These are phyloP conservation scores for Mortierella sp. DNA, from an alignment of 371 early-diverging fungal genomes.

Conservation along the genomic window DNA sequence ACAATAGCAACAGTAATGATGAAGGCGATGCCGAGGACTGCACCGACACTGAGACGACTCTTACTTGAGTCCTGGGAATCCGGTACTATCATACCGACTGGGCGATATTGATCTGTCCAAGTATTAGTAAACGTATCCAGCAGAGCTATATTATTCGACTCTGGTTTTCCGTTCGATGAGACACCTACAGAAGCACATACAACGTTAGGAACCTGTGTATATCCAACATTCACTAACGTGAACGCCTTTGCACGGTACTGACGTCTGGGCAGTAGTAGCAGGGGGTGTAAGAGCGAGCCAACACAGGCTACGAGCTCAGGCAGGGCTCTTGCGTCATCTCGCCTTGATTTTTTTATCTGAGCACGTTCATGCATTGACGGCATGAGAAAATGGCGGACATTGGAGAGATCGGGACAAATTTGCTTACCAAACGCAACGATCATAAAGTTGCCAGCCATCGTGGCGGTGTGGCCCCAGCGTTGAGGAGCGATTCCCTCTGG, in stretches of 20 bases:
- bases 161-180: conserved; percentile 11
- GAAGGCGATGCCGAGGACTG: conserved; percentile 44
- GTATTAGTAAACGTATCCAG: conserved; percentile 38
- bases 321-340: too few species aligned
- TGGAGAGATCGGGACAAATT: not conserved
- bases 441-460: conserved; percentile 32
- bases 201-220: too few species aligned
- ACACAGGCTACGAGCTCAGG: too few species aligned
- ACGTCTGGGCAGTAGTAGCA: too few species aligned
- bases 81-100: conserved; percentile 7
- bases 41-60: conserved; percentile 22
- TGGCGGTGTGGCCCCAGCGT: conserved; percentile 47
- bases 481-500: conserved; percentile 30
- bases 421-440: conserved; percentile 49
- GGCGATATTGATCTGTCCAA: conserved; percentile 29
- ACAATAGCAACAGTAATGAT: conserved; percentile 30
- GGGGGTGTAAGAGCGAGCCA: too few species aligned
- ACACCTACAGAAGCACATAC: conserved; percentile 18
- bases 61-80: not conserved
- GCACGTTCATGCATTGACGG: too few species aligned
- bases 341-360: too few species aligned
- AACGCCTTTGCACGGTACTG: too few species aligned
- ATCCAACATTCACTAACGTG: too few species aligned
- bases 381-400: too few species aligned
- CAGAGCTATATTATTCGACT: conserved; percentile 18